Conservation (phyloP, 1,284 basidiomycete genomes). For the Trichosporon asahii region DNA sequence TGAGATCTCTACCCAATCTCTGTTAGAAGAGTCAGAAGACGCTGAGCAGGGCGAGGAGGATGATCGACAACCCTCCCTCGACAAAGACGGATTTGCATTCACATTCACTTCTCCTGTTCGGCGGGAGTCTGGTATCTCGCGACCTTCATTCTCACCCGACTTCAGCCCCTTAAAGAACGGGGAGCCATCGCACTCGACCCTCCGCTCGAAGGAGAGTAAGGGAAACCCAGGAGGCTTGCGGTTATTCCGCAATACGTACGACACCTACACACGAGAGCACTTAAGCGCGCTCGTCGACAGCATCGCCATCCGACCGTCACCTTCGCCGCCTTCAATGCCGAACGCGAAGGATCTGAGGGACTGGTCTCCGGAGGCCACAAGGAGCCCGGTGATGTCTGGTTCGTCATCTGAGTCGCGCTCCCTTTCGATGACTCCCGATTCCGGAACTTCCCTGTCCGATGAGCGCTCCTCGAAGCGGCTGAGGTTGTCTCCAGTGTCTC, state of each 20-base stretch:
- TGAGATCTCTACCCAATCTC: neutral
- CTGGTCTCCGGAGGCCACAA: conserved; percentile 25
- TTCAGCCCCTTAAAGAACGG: conserved; percentile 27
- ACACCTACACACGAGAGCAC: conserved; percentile 88
- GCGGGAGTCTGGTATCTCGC: neutral
- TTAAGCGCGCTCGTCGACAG: conserved; percentile 86
- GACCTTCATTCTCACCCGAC: neutral
- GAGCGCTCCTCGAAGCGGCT: conserved; percentile 38
- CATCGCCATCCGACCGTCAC: conserved; percentile 65
- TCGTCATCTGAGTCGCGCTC: conserved; percentile 10
- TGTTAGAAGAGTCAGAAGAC: neutral
- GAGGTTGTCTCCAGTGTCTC: conserved; percentile 33
- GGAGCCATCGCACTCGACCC: conserved; percentile 36
- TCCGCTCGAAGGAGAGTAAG: conserved; percentile 19
- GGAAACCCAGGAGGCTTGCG: conserved; percentile 57
- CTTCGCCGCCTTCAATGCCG: conserved; percentile 57
- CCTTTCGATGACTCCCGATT: conserved; percentile 15
- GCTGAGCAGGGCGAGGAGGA: neutral
- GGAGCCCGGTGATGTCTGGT: conserved; percentile 7
- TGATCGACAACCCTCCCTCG: conserved; percentile 5
- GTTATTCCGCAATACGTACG: conserved; percentile 81
- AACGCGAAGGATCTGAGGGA: conserved; percentile 25
- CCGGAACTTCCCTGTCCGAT: conserved; percentile 26
- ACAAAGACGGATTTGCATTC: conserved; percentile 56
- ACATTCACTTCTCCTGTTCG: conserved; percentile 64